Conservation (phyloP, 495 filamentous ascomycete species). For the Cudoniella acicularis region DNA sequence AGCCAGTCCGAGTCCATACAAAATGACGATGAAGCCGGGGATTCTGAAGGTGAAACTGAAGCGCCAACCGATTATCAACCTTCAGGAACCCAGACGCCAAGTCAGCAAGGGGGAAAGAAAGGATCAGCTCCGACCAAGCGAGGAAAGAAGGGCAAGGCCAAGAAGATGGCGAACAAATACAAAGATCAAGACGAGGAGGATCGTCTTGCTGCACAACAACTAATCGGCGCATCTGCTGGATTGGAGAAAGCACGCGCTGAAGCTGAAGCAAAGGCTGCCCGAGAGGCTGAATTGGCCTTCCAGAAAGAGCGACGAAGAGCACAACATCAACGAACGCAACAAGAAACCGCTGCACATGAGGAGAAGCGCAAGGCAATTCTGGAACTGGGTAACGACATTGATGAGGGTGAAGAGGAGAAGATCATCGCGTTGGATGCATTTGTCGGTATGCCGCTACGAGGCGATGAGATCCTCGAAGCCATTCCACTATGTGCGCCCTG, state of each 20-base stretch:
- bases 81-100: slow-evolving; percentile 20
- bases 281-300: slow-evolving; percentile 60
- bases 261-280: slow-evolving; percentile 44
- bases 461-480: slow-evolving; percentile 85
- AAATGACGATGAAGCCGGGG: slow-evolving; percentile 24
- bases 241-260: slow-evolving; percentile 49
- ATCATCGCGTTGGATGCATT: slow-evolving; percentile 66
- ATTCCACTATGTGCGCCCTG: slow-evolving; percentile 92
- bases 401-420: slow-evolving; percentile 51
- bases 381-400: slow-evolving; percentile 47
- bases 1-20: not conserved
- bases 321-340: slow-evolving; percentile 71
- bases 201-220: slow-evolving; percentile 70
- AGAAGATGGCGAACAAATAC: slow-evolving; percentile 87
- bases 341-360: slow-evolving; percentile 60
- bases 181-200: slow-evolving; percentile 94
- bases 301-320: slow-evolving; percentile 67
- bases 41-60: slow-evolving; percentile 16
- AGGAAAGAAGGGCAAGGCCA: slow-evolving; percentile 79
- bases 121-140: slow-evolving; percentile 49
- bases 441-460: slow-evolving; percentile 70
- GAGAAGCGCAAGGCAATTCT: slow-evolving; percentile 51
- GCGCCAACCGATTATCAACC: slow-evolving; percentile 1
- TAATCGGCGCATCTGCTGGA: slow-evolving; percentile 70
- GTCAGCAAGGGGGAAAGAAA: slow-evolving; percentile 32